These are phyloP conservation scores for Monosporascus sp. DNA, from an alignment of 2,329 filamentous ascomycete genomes.

Conservation along the genomic window DNA sequence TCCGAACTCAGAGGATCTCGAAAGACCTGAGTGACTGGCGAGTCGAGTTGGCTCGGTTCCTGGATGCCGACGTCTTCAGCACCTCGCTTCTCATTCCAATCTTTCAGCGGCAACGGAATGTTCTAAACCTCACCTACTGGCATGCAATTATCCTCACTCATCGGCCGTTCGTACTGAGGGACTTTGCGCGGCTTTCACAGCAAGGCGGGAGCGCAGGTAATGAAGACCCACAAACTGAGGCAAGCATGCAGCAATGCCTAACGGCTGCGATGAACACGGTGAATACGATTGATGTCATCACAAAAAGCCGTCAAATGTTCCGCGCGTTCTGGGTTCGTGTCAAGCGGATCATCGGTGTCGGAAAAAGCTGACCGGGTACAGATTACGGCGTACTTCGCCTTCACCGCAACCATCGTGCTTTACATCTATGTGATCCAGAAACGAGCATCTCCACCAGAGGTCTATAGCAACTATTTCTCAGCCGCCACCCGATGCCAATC, in stretches of 20 bases:
- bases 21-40: constrained; percentile 31
- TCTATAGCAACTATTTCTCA: constrained; percentile 9
- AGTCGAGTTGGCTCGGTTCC: constrained; percentile 28
- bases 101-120: constrained; percentile 36
- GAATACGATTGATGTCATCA: constrained; percentile 20
- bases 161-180: constrained; percentile 32
- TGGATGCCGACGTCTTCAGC: constrained; percentile 31
- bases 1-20: constrained; percentile 23
- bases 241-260: constrained; percentile 18
- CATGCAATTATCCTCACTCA: constrained; percentile 36
- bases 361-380: neutral
- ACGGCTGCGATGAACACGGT: constrained; percentile 21
- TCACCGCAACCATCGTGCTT: constrained; percentile 23
- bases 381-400: constrained; percentile 21
- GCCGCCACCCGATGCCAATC: constrained; percentile 18
- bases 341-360: neutral
- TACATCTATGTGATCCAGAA: constrained; percentile 24
- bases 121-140: constrained; percentile 37
- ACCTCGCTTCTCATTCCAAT: constrained; percentile 31
- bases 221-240: constrained; percentile 7
- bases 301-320: constrained; percentile 20
- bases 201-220: constrained; percentile 3
- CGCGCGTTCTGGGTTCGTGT: constrained; percentile 24
- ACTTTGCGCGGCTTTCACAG: constrained; percentile 24
- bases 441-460: constrained; percentile 3